phyloP scores from a whole-genome alignment of 179 eudicot species.

The Beta lomatogona region DNA sequence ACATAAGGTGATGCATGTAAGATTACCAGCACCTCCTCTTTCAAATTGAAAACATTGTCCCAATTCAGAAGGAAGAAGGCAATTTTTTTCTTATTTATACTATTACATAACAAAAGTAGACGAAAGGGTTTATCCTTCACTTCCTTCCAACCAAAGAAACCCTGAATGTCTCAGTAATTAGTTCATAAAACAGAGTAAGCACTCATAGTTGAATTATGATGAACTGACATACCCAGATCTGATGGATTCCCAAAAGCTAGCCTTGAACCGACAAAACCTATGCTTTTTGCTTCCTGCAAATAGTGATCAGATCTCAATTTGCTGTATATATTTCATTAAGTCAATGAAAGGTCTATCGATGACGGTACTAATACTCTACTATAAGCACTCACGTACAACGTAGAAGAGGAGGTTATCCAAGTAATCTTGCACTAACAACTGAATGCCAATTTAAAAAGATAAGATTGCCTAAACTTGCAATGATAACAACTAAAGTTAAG shows the following conservation, averaged over 20 bases:
- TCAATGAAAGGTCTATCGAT: not conserved
- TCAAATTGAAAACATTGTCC: not conserved
- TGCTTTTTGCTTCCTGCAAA: conserved; percentile 61
- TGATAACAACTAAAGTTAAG: no score
- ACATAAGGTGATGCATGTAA: not conserved
- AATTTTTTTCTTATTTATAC: not conserved
- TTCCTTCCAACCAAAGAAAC: not conserved
- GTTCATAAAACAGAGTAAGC: not conserved
- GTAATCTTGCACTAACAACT: not conserved
- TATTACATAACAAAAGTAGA: no score
- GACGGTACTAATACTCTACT: not conserved
- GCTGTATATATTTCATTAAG: not conserved
- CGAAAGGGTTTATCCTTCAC: no score
- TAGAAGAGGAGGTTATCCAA: not conserved
- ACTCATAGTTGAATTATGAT: not conserved
- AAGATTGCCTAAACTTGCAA: not conserved
- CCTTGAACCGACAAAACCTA: conserved; percentile 53
- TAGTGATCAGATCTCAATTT: not conserved
- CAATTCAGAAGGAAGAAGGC: not conserved
- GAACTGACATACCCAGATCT: conserved; percentile 71
- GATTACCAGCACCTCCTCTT: not conserved
- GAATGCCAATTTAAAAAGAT: not conserved
- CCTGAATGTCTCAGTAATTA: not conserved
- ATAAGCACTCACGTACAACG: not conserved
- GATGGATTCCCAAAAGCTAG: conserved; percentile 90